Conservation (phyloP, 1,139 yeast genomes). For the Geotrichum histeridarum region DNA sequence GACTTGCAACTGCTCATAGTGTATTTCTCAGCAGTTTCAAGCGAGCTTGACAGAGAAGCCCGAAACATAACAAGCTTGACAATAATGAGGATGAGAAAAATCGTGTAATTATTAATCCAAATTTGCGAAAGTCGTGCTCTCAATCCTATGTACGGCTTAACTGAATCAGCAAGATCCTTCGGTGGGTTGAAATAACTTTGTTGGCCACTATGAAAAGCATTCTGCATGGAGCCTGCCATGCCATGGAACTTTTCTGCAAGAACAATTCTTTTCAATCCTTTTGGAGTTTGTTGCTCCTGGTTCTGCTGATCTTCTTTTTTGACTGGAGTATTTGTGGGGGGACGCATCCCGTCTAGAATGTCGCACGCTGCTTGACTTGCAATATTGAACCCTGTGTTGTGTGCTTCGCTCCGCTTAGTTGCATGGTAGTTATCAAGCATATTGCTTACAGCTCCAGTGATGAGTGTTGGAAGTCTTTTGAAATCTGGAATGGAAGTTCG, state of each 20-base stretch:
- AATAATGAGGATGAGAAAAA: slow-evolving; percentile 32
- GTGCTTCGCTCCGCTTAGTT: neutral
- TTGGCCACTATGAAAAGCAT: slow-evolving; percentile 3
- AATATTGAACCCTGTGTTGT: slow-evolving; percentile 2
- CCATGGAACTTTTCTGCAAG: slow-evolving; percentile 13
- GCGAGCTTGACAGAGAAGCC: slow-evolving; percentile 26
- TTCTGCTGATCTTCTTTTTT: neutral
- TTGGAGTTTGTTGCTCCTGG: neutral
- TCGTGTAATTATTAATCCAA: slow-evolving; percentile 34
- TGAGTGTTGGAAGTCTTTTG: slow-evolving; percentile 1
- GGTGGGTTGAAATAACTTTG: slow-evolving; percentile 4
- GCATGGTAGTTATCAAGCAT: slow-evolving; percentile 3
- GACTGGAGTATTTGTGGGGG: neutral
- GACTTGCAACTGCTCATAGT: slow-evolving; percentile 41
- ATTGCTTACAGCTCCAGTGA: slow-evolving; percentile 11
- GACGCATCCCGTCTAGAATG: neutral
- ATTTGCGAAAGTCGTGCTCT: slow-evolving; percentile 35
- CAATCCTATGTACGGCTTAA: slow-evolving; percentile 34
- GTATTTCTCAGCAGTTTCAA: slow-evolving; percentile 29
- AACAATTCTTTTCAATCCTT: neutral
- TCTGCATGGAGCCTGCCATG: neutral
- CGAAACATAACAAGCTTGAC: slow-evolving; percentile 35
- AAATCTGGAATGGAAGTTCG: neutral
- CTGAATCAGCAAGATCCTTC: neutral
- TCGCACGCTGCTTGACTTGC: slow-evolving; percentile 5